These are phyloP conservation scores for Beauveria rudraprayagi DNA, from an alignment of 2,329 filamentous ascomycete genomes.

Conservation along the genomic window DNA sequence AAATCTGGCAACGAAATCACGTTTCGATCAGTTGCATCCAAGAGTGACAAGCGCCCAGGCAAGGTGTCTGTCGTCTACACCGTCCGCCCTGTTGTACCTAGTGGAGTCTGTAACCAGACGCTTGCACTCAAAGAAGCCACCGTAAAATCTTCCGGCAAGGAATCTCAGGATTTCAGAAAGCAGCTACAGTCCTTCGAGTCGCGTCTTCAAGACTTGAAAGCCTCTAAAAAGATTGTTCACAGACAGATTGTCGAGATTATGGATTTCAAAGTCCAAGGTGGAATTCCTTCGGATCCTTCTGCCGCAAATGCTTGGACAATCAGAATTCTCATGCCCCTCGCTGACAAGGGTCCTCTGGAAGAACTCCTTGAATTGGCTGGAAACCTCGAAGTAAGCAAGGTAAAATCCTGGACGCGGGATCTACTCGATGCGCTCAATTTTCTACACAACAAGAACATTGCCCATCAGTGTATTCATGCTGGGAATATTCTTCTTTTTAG, in stretches of 20 bases:
- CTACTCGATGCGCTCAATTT: slow-evolving; percentile 82
- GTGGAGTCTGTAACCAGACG: slow-evolving; percentile 48
- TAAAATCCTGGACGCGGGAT: slow-evolving; percentile 85
- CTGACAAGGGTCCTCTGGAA: slow-evolving; percentile 73
- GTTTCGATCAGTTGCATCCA: slow-evolving; percentile 65
- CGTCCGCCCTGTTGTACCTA: slow-evolving; percentile 58
- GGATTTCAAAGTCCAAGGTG: slow-evolving; percentile 69
- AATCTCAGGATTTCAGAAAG: slow-evolving; percentile 60
- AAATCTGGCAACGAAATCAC: slow-evolving; percentile 53
- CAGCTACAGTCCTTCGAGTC: slow-evolving; percentile 69
- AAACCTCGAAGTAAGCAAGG: slow-evolving; percentile 62
- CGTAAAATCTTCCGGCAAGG: slow-evolving; percentile 49
- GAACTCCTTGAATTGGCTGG: slow-evolving; percentile 77
- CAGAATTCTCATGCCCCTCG: slow-evolving; percentile 65
- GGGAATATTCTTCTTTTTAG: slow-evolving; percentile 72
- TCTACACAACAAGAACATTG: slow-evolving; percentile 74
- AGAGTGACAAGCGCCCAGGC: slow-evolving; percentile 56
- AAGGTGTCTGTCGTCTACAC: slow-evolving; percentile 61
- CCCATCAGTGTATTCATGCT: slow-evolving; percentile 76
- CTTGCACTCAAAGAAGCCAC: slow-evolving; percentile 67
- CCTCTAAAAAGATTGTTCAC: slow-evolving; percentile 65
- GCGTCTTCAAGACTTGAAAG: slow-evolving; percentile 66
- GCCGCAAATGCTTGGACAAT: slow-evolving; percentile 55
- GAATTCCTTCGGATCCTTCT: slow-evolving; percentile 31
- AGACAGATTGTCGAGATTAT: slow-evolving; percentile 70